Evolutionary conservation across 257 asterid species (phyloP), one percentile per base, ranked within the genome.

Genomic region (Solanum tacnaense): DNA sequence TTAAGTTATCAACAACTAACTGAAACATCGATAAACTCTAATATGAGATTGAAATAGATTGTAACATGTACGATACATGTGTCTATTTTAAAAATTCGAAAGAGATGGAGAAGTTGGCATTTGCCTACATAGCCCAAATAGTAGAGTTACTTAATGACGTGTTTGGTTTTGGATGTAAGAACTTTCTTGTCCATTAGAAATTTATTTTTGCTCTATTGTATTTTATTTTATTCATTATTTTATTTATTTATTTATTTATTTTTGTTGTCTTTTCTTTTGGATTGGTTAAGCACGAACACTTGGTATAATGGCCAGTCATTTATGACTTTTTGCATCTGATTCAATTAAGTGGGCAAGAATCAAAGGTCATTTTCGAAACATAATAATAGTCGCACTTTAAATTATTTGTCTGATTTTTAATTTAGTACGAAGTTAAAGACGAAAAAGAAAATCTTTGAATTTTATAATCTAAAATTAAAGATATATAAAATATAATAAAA

Each of bases 1-100:
- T 20, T 3, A 1, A 62, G 6, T 62, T 62, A 3, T 0, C 6
- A 10, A 62, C 0, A 62, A 10, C 5, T 4, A 60, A 60, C 13
- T 9, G 0, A 8, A 60, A 60, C 0, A 60, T 4, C 2, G 1
- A 23, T 10, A 0, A 60, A 60, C 3, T 60, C 0, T 23, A 0
- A 56, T 5, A n/a, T 23, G 7, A 62, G 15, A 4, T n/a, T 62
- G 7, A 1, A 56, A 0, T 56, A 6, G 25, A 56, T 18, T 18
- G 10, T 56, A 56, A 56, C 0, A 20, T 0, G 12, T 20, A 56
- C 4, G 67, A 56, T 56, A 20, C 5, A 0, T 56, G 25, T 56
- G 67, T 56, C 25, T 56, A 20, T 7, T 20, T 7, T 1, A 56
- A 56, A 56, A 56, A 3, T 7, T 20, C n/a, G 0, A 7, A 56